Base-by-base conservation (phyloP, 306 rosid species). In the Senna tora region DNA sequence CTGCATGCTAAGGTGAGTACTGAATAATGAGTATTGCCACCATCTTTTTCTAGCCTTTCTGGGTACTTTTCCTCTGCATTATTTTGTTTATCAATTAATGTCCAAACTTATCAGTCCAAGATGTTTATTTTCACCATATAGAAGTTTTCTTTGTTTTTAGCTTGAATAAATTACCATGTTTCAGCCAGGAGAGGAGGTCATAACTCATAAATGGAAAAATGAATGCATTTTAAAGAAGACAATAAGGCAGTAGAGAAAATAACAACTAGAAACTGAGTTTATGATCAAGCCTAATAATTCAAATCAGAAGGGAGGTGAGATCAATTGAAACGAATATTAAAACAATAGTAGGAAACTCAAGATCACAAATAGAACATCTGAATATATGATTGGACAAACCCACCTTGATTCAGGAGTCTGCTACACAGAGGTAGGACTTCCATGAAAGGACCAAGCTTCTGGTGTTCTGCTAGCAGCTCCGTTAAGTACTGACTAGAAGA, bases 361-460 rank as follows among this genome's bases (percentile, higher is more conserved):
- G 39, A 69, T 20, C 30, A 65, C 43, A 8, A 34, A 21, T 25
- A 71, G 41, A 67, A 56, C 22, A 45, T 9, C 17, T 61, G 20
- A 69, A 72, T 21, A 20, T 34, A 54, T 52, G 50, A 55, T n/a
- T n/a, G n/a, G 34, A 62, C 22, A 45, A 58, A 68, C 58, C 12
- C 9, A 85, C 89, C 89, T 85, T 85, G 89, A 82, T 76, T 82
- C 28, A 85, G 80, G 67, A 85, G 84, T 74, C 84, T 67, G 65
- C 69, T 74, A 67, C 89, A 82, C 11, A 76, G 72, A 68, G 89
- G 89, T n/a, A 85, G 79, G 38, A 85, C 89, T 82, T 82, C 86
- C 60, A 79, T 36, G 84, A 85, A 85, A 51, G 89, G 89, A 53
- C 77, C 81, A 66, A 85, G 84, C 63, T 85, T 85, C 64, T 85